Conservation (phyloP, 2,329 filamentous ascomycete genomes). For the Colletotrichum spaethianum region DNA sequence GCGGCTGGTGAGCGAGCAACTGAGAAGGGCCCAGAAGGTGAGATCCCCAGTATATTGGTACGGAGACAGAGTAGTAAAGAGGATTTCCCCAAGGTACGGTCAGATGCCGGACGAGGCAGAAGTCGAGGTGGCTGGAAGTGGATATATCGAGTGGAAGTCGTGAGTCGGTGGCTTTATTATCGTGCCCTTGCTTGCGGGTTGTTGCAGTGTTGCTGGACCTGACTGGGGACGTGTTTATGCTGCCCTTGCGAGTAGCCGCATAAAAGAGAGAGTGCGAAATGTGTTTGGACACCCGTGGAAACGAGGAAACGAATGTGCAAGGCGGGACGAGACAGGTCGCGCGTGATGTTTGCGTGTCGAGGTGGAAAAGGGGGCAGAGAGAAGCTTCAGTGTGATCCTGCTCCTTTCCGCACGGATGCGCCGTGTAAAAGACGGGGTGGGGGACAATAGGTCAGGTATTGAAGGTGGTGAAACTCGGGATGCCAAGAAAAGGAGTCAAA, state of each 20-base stretch:
- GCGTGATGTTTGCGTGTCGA: not conserved
- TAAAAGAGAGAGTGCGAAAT: not conserved
- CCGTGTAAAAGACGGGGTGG: constrained; percentile 7
- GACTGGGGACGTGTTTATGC: constrained; percentile 22
- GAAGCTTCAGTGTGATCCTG: constrained; percentile 4
- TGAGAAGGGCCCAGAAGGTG: not conserved
- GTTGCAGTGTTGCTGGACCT: constrained; percentile 9
- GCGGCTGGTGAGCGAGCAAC: constrained; percentile 12
- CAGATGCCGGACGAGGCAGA: constrained; percentile 18
- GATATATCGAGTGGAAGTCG: constrained; percentile 34
- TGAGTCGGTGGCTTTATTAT: constrained; percentile 28
- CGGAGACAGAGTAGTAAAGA: not conserved
- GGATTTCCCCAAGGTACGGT: not conserved
- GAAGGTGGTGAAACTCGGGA: constrained; percentile 18
- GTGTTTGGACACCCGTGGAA: constrained; percentile 20
- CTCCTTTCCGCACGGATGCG: constrained; percentile 22
- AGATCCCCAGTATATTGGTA: not conserved
- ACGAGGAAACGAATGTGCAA: constrained; percentile 27
- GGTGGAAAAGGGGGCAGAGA: constrained; percentile 12
- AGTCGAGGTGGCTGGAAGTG: constrained; percentile 40
- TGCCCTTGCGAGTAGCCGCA: constrained; percentile 26
- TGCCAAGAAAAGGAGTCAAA: constrained; percentile 37
- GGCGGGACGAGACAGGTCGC: constrained; percentile 26
- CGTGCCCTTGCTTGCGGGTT: constrained; percentile 13
- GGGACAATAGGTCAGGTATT: not conserved